Evolutionary conservation across 2,329 filamentous ascomycete genomes (phyloP), one percentile per base, ranked within the genome.

Genomic region (Pseudodiploospora longispora): DNA sequence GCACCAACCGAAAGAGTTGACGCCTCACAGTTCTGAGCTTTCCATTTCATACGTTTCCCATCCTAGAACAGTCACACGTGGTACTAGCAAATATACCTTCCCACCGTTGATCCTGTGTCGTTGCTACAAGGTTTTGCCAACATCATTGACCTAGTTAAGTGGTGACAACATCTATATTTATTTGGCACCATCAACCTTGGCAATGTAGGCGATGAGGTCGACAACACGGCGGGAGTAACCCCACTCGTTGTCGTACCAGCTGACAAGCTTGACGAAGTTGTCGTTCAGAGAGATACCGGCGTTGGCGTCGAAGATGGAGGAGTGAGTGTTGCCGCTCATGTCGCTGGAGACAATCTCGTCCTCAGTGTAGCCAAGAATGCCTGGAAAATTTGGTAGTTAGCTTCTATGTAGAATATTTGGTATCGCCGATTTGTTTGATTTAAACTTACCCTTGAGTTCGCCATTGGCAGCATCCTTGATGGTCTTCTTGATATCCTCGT

Each of bases 241-340:
- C 89, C 90, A 96, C 82, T 97, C 91, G 80, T 97, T 97, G 80
- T 95, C 89, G 75, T 95, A 95, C 93, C 91, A 97, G 62, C 83
- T 83, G 68, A 96, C 85, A 52, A 98, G 81, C 86, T 98, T 98
- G 80, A 95, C 83, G 70, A 97, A 97, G 83, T 96, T 90, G 64
- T 89, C 73, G 83, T 97, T 98, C 61, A 98, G 85, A 56, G 90
- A 86, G 74, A 98, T 97, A 80, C 93, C 93, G 50, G 93, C 93
- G 85, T 95, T 95, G 71, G 89, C 90, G 70, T 98, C 93, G 73
- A 98, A 96, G 81, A 97, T 95, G 75, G 90, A 96, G 57, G 90
- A 96, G 82, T 82, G 72, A 68, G 75, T 79, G 78, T 97, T 86
- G 71, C 93, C 93, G 76, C 85, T 93, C 70, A 97, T 68, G 73